These are phyloP conservation scores for Alternaria postmessia DNA, from an alignment of 2,329 filamentous ascomycete species.

Conservation along the genomic window DNA sequence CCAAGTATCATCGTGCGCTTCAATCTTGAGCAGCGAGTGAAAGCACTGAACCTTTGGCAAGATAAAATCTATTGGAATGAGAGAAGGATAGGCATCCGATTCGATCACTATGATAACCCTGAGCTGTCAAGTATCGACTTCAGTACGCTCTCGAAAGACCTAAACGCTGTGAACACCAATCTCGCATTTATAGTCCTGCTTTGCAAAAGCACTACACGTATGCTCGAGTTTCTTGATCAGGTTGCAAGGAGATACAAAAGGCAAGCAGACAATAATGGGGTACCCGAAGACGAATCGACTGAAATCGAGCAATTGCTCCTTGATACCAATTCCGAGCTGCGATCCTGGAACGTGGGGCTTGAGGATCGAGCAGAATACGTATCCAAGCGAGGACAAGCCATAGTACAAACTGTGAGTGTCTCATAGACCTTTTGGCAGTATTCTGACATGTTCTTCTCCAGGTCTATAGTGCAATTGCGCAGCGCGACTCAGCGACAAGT, in stretches of 20 bases:
- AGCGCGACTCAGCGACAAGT: constrained; percentile 27
- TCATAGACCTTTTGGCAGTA: background rate
- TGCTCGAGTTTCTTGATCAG: constrained; percentile 22
- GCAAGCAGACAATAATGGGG: constrained; percentile 11
- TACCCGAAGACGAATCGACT: constrained; percentile 1
- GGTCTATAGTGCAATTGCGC: constrained; percentile 32
- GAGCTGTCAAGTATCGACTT: constrained; percentile 17
- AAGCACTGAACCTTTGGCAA: constrained; percentile 9
- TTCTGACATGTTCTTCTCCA: background rate
- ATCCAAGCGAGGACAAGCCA: constrained; percentile 20
- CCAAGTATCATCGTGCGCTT: constrained; percentile 18
- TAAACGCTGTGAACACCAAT: constrained; percentile 18
- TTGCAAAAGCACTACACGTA: constrained; percentile 14
- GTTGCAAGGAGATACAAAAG: constrained; percentile 15
- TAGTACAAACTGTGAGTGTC: constrained; percentile 25
- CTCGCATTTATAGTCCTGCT: constrained; percentile 9
- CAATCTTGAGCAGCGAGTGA: constrained; percentile 9
- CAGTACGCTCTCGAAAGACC: constrained; percentile 5
- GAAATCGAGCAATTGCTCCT: constrained; percentile 7
- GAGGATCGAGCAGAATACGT: constrained; percentile 28
- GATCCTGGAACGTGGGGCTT: constrained; percentile 18
- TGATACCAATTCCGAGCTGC: constrained; percentile 16
- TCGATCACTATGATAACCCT: constrained; percentile 2
- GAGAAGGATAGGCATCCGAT: constrained; percentile 11
- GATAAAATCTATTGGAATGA: constrained; percentile 19